phyloP scores from a whole-genome alignment of 2,329 filamentous ascomycete species.

The Talaromyces amestolkiae region DNA sequence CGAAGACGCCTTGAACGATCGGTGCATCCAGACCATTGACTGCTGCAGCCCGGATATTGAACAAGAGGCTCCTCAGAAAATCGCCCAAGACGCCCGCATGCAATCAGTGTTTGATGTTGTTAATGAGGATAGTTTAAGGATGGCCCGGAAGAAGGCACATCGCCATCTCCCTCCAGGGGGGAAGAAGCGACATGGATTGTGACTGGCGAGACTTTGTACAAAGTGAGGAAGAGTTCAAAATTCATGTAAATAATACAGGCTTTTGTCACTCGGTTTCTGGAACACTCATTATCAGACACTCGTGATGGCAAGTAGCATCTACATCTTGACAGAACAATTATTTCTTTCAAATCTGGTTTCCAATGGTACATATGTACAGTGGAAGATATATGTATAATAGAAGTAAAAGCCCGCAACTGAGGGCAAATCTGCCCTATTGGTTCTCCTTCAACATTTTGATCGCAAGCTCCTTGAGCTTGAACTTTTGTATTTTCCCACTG shows the following conservation, averaged over 20 bases:
- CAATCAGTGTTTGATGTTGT: conserved; percentile 27
- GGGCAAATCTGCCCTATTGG: not conserved
- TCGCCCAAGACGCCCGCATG: conserved; percentile 54
- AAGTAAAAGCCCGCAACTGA: no score
- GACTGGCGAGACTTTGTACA: not conserved
- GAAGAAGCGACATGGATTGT: conserved; percentile 22
- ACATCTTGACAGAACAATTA: not conserved
- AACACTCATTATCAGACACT: not conserved
- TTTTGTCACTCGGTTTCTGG: conserved; percentile 4
- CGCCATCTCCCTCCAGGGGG: conserved; percentile 33
- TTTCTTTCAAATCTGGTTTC: not conserved
- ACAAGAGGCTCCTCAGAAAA: not conserved
- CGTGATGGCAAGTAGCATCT: conserved; percentile 16
- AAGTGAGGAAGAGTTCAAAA: not conserved
- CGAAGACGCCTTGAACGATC: conserved; percentile 63
- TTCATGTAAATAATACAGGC: conserved; percentile 2
- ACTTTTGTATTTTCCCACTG: conserved; percentile 97
- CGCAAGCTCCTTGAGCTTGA: conserved; percentile 71
- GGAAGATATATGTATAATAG: no score
- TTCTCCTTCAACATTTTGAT: conserved; percentile 46
- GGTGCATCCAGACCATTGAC: conserved; percentile 72
- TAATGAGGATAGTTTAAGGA: conserved; percentile 25
- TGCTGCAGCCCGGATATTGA: conserved; percentile 70
- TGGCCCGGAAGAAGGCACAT: conserved; percentile 30
- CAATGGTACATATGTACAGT: not conserved